Evolutionary conservation across 1,139 yeast species (phyloP), one percentile per base, ranked within the genome.

Genomic region (Taphrina deformans): DNA sequence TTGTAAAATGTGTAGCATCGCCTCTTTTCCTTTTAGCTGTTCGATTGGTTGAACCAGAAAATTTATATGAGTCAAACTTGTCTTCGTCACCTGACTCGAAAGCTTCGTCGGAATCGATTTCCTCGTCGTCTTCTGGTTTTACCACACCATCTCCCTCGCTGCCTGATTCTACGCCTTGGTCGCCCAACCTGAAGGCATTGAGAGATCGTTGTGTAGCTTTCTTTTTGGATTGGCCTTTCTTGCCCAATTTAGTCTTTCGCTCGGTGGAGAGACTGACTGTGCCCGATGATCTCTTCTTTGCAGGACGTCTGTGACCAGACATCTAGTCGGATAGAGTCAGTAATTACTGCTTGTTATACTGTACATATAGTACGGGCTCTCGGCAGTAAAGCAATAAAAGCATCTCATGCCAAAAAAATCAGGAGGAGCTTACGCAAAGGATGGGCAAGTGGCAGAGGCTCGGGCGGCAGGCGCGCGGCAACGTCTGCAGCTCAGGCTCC

Each of bases 51-150:
- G 67, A 66, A 1, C 67, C 69, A 14, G 65, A 44, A 31, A 68
- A 67, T 16, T 67, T 55, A 62, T 66, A 67, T 18, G 65, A 66
- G 6, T 62, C 61, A 46, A 63, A 67, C 10, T 41, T 48, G 29
- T 65, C 69, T 26, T 68, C 70, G 40, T 68, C 70, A 18, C 63
- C 69, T 6, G 68, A 66, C 50, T 62, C 70, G 31, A 67, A 68
- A 3, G 69, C 70, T 31, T 68, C 70, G 27, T 68, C 70, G 16
- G 68, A 65, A 24, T 68, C 69, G 40, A 68, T 68, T 23, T 69
- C 71, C 46, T 66, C 68, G 40, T 68, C 70, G 24, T 65, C 66
- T 16, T 66, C 69, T 2, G 55, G 31, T 41, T 68, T 65, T 51
- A 58, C 61, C 1, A 35, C 55, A 1, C 61, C 67, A 14, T 63